A percentile compares a stretch with the other conserved stretches of the same genome.
phyloP scores from a whole-genome alignment of 768 basidiomycete species.

The Tricholoma sp. region DNA sequence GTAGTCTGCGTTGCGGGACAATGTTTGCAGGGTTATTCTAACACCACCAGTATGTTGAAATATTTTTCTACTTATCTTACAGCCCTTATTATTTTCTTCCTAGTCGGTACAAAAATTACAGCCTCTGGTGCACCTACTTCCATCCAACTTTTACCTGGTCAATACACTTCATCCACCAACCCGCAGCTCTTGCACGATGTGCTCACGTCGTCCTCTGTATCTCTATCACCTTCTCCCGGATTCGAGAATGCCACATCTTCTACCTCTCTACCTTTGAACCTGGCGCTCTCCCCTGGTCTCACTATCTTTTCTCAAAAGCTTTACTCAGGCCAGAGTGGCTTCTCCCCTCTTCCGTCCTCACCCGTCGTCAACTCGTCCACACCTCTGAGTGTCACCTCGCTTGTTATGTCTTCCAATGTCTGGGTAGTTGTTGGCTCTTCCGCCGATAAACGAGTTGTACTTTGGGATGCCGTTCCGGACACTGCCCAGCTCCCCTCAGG shows the following conservation, averaged over 20 bases:
- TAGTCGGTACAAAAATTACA: constrained; percentile 70
- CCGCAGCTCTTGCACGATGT: constrained; percentile 67
- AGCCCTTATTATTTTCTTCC: constrained; percentile 3
- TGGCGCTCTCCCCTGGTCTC: constrained; percentile 63
- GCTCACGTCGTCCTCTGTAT: constrained; percentile 60
- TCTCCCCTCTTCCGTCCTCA: constrained; percentile 50
- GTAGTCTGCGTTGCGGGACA: constrained; percentile 86
- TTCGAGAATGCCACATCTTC: constrained; percentile 54
- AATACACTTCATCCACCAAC: constrained; percentile 67
- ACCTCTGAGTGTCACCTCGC: constrained; percentile 49
- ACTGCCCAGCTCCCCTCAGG: constrained; percentile 58
- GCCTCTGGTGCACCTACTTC: constrained; percentile 46
- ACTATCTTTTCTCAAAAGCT: constrained; percentile 56
- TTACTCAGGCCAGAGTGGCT: constrained; percentile 63
- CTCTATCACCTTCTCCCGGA: constrained; percentile 54
- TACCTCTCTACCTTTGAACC: constrained; percentile 59
- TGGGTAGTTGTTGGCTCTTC: constrained; percentile 59
- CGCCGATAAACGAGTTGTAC: constrained; percentile 51
- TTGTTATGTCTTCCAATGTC: constrained; percentile 64
- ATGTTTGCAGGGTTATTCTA: constrained; percentile 78
- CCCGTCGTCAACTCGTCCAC: constrained; percentile 43
- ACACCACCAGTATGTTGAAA: constrained; percentile 51
- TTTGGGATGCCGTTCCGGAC: constrained; percentile 82
- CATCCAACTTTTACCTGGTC: constrained; percentile 69
- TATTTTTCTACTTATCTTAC: constrained; percentile 3